Conservation (phyloP, 768 basidiomycete genomes). For the Daedaleopsis nitida region DNA sequence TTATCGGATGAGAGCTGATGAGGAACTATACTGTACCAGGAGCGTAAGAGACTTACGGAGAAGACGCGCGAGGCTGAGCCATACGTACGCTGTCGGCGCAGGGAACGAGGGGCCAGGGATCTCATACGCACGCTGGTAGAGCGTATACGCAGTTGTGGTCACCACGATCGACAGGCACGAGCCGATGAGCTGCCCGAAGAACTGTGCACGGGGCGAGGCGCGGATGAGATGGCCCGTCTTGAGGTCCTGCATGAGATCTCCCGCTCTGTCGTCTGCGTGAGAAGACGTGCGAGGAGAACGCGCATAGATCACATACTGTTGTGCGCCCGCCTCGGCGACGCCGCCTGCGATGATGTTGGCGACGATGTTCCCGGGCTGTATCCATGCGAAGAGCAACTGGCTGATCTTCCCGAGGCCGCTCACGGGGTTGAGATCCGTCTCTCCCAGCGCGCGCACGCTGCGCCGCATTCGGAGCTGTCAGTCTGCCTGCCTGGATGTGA, state of each 20-base stretch:
- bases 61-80: conserved; percentile 77
- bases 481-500: not conserved
- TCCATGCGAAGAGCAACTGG: conserved; percentile 91
- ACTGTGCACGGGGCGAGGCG: conserved; percentile 92
- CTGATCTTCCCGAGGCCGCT: conserved; percentile 94
- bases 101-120: conserved; percentile 96
- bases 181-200: conserved; percentile 92
- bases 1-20: conserved; percentile 12
- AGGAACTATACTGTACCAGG: not conserved
- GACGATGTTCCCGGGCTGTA: conserved; percentile 94
- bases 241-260: conserved; percentile 97
- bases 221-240: conserved; percentile 94
- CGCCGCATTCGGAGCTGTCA: not conserved
- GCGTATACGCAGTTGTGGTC: conserved; percentile 81
- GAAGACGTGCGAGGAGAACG: not conserved
- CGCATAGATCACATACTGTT: conserved; percentile 58
- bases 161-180: conserved; percentile 87
- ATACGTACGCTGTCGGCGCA: conserved; percentile 93
- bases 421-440: conserved; percentile 93
- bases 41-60: conserved; percentile 52
- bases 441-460: conserved; percentile 91
- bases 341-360: conserved; percentile 97
- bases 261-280: conserved; percentile 58
- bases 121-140: conserved; percentile 85
- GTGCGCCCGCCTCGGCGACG: conserved; percentile 94